Evolutionary conservation across 441 rosid species (phyloP).

Genomic region (Omphalea diandra): DNA sequence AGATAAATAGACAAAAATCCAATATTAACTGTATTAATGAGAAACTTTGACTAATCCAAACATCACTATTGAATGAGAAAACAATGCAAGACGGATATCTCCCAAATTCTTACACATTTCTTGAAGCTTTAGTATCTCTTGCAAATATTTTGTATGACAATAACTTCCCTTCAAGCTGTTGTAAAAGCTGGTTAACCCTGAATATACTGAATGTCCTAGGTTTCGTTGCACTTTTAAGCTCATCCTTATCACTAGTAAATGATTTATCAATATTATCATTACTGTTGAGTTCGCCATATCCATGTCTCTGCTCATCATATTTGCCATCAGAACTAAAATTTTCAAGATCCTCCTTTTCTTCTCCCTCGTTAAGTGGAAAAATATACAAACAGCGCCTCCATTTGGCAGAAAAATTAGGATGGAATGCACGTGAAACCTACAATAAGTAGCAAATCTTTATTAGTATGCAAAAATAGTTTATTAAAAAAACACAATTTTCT

Average conservation of each 20-base stretch:
- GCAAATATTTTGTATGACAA: constrained; percentile 89
- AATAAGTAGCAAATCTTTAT: constrained; percentile 17
- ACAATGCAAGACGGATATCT: background rate
- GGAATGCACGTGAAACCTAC: constrained; percentile 89
- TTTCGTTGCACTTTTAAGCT: constrained; percentile 42
- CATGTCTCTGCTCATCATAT: constrained; percentile 30
- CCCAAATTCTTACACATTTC: constrained; percentile 68
- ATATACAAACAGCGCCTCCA: constrained; percentile 94
- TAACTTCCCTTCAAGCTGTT: constrained; percentile 76
- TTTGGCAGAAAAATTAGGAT: constrained; percentile 96
- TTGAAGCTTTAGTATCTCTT: constrained; percentile 92
- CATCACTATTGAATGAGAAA: background rate
- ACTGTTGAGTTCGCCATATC: constrained; percentile 26
- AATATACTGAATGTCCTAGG: constrained; percentile 52
- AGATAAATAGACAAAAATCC: background rate
- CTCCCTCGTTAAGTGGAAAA: constrained; percentile 68
- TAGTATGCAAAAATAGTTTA: constrained; percentile 12
- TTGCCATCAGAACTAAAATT: constrained; percentile 26
- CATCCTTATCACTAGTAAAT: constrained; percentile 30
- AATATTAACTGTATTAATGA: background rate
- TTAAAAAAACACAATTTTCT: background rate
- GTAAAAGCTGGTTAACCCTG: constrained; percentile 75
- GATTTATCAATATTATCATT: constrained; percentile 34
- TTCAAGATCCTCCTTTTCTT: constrained; percentile 35
- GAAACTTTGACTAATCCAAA: background rate